Percentiles rank a stretch among this genome's conserved stretches.
phyloP scores from a whole-genome alignment of 2,329 filamentous ascomycete species.

The Cladosporium sp. region DNA sequence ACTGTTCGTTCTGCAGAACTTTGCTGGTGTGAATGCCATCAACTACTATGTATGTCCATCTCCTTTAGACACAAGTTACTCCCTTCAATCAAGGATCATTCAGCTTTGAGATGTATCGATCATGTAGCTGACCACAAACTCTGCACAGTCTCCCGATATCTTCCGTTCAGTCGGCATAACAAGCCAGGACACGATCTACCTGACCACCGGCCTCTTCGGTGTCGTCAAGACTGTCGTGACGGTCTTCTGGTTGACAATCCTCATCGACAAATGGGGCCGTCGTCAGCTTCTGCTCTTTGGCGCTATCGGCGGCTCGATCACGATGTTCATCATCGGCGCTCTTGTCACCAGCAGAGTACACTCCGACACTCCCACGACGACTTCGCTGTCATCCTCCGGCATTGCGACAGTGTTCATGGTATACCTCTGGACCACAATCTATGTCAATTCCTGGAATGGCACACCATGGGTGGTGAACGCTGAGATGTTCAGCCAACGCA shows the following conservation, averaged over 20 bases:
- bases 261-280: slow-evolving; percentile 13
- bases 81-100: background rate
- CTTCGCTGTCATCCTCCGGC: background rate
- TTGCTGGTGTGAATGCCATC: slow-evolving; percentile 15
- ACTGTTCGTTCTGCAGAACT: slow-evolving; percentile 19
- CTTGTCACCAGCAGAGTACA: slow-evolving; percentile 3
- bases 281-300: slow-evolving; percentile 9
- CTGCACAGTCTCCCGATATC: background rate
- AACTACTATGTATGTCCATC: background rate
- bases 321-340: slow-evolving; percentile 12
- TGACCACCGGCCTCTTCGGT: slow-evolving; percentile 17
- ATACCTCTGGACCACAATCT: slow-evolving; percentile 32
- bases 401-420: slow-evolving; percentile 13
- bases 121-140: background rate
- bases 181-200: slow-evolving; percentile 9
- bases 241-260: slow-evolving; percentile 5
- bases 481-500: slow-evolving; percentile 43
- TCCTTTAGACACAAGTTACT: background rate
- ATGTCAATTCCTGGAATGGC: slow-evolving; percentile 39
- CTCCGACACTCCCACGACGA: background rate
- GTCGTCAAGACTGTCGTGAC: slow-evolving; percentile 16
- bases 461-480: slow-evolving; percentile 43
- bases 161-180: slow-evolving; percentile 8
- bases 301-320: slow-evolving; percentile 6
- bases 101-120: background rate